A percentile compares a stretch with the other conserved stretches of the same genome.
Evolutionary conservation across 1,284 basidiomycete species (phyloP).

Genomic region (Gymnopus androsaceus): DNA sequence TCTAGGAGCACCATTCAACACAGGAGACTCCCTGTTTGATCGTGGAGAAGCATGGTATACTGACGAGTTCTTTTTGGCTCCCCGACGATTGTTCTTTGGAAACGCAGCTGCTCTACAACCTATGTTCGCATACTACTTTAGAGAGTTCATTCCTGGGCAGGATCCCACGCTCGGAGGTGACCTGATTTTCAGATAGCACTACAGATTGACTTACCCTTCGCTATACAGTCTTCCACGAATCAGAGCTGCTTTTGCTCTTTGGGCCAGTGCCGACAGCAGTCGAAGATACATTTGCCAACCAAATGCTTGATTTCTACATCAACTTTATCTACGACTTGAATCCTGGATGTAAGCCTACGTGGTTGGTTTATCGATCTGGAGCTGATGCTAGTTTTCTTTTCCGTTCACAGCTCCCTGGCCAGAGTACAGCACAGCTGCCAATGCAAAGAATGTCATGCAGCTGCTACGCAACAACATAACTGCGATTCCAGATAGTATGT

Average conservation of each 20-base stretch:
- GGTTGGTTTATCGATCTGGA: not conserved
- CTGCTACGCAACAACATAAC: constrained; percentile 52
- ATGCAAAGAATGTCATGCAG: constrained; percentile 44
- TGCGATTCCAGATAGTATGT: constrained; percentile 49
- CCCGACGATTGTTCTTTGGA: constrained; percentile 50
- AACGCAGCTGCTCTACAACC: constrained; percentile 47
- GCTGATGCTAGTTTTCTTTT: constrained; percentile 5
- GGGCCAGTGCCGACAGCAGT: constrained; percentile 44
- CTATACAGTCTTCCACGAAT: constrained; percentile 49
- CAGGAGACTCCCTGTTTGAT: constrained; percentile 60
- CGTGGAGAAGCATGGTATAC: constrained; percentile 57
- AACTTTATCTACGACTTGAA: constrained; percentile 54
- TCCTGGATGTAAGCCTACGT: constrained; percentile 41
- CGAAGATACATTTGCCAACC: constrained; percentile 48
- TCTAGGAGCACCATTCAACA: constrained; percentile 47
- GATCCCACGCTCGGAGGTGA: constrained; percentile 43
- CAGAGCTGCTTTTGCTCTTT: constrained; percentile 51
- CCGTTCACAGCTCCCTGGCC: constrained; percentile 46
- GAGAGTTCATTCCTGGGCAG: constrained; percentile 55
- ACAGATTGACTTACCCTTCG: not conserved
- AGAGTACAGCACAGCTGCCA: constrained; percentile 33
- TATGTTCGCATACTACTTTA: constrained; percentile 56
- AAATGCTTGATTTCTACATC: constrained; percentile 52
- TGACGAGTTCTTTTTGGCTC: constrained; percentile 54
- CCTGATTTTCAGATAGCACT: constrained; percentile 1